phyloP scores from a whole-genome alignment of 2,329 filamentous ascomycete genomes.

The Neophaeococcomyces aloes region DNA sequence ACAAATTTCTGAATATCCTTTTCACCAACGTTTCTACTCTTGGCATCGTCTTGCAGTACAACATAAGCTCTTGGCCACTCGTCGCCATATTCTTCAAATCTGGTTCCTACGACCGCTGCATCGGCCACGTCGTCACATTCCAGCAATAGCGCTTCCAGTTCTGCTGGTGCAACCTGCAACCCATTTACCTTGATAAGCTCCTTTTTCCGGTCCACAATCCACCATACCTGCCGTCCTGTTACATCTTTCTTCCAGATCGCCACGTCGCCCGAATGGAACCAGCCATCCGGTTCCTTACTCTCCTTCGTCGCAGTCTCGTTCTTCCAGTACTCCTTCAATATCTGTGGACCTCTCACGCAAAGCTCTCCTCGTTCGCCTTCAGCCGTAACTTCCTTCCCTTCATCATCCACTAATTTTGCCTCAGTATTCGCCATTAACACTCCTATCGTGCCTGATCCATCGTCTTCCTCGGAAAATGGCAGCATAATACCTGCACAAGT shows the following conservation, averaged over 20 bases:
- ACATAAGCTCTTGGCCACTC: constrained; percentile 43
- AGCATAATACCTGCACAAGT: constrained; percentile 30
- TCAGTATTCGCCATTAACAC: constrained; percentile 31
- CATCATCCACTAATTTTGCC: constrained; percentile 52
- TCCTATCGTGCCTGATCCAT: constrained; percentile 43
- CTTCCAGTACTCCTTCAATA: constrained; percentile 45
- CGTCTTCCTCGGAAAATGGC: constrained; percentile 27
- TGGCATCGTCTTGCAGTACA: constrained; percentile 42
- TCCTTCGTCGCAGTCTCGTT: constrained; percentile 43
- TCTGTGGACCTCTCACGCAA: constrained; percentile 41
- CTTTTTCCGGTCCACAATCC: constrained; percentile 32
- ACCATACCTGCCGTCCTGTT: constrained; percentile 45
- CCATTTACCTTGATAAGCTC: constrained; percentile 56
- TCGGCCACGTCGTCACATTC: constrained; percentile 44
- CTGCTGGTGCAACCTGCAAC: constrained; percentile 46
- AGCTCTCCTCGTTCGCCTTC: constrained; percentile 53
- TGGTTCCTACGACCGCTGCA: constrained; percentile 45
- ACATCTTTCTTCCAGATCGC: constrained; percentile 57
- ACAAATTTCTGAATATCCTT: constrained; percentile 31
- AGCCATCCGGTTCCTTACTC: constrained; percentile 59
- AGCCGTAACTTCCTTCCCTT: constrained; percentile 61
- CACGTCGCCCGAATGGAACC: constrained; percentile 78
- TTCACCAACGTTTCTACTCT: constrained; percentile 32
- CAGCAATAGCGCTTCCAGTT: constrained; percentile 44
- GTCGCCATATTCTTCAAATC: constrained; percentile 18